Base-by-base conservation (phyloP, 768 basidiomycete genomes). In the Aureoboletus auriporus region DNA sequence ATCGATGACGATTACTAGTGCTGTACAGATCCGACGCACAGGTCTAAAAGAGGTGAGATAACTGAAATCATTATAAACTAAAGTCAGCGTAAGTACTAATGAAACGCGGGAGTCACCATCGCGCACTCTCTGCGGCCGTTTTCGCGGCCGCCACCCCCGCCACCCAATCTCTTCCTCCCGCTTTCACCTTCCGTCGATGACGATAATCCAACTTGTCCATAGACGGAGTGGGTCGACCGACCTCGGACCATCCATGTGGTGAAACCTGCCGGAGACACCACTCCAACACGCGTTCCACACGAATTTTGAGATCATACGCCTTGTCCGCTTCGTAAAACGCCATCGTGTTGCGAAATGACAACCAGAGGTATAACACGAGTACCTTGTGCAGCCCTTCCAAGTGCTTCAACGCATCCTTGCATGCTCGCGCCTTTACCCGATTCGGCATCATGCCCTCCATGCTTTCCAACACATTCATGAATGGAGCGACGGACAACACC, bases 331-430 rank as follows among this genome's bases (percentile, higher is more conserved):
- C 73, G 5, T 76, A 66, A 63, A 87, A 97, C 8, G 82, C 73
- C 44, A 90, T 72, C 0, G 80, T 74, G 49, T 80, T 74, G 34
- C 93, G 83, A 63, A 80, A 83, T 16, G 75, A 73, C 54, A 93
- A 73, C 95, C 95, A 99, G 42, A 92, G 71, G 67, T 97, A 97
- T 17, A 86, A 56, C 12, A 85, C 82, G 27, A 91, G 58, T 28
- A 80, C 69, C 58, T 85, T 86, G 68, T 99, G 93, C 51, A 90
- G 67, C 6, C 76, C 72, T 66, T 97, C 94, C 39, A 97, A 66
- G n/a, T 47, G 52, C 31, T 36, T 55, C 38, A 66, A 41, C 2
- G 62, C 61, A 0, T 54, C 50, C 37, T 37, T 49, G 46, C 61
- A 58, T 16, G 17, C 34, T 3, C 12, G 39, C 6, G 33, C 39